These are phyloP conservation scores for Syncephalis fuscata DNA, from an alignment of 371 early-diverging fungal species.

Conservation along the genomic window DNA sequence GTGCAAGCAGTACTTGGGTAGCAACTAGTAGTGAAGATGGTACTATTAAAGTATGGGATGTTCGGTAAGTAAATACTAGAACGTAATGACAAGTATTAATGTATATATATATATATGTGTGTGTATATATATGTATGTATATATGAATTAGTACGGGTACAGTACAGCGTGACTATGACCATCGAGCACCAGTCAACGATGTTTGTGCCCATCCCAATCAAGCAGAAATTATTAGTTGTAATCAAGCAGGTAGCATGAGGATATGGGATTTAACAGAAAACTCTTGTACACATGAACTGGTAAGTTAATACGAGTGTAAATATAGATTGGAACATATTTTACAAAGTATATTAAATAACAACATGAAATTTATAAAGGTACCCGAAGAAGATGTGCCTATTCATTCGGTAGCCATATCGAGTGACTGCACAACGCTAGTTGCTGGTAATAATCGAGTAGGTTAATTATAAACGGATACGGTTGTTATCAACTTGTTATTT, in stretches of 20 bases:
- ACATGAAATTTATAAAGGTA: conserved; percentile 31
- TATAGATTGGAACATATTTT: not conserved
- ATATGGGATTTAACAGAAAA: conserved; percentile 89
- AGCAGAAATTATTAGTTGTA: conserved; percentile 85
- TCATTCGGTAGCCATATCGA: conserved; percentile 78
- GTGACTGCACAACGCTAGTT: conserved; percentile 74
- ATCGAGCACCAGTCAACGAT: conserved; percentile 81
- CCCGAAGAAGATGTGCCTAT: conserved; percentile 81
- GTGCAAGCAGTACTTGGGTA: conserved; percentile 83
- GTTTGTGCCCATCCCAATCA: conserved; percentile 91
- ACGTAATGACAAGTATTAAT: no score
- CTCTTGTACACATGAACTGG: conserved; percentile 72
- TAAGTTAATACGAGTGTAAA: conserved; percentile 9
- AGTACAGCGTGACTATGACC: conserved; percentile 69
- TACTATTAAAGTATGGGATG: conserved; percentile 84
- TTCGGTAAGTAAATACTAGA: conserved; percentile 18
- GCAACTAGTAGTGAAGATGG: conserved; percentile 89
- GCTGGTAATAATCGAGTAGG: conserved; percentile 79
- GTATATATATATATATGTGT: no score
- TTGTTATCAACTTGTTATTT: not conserved
- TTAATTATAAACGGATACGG: not conserved
- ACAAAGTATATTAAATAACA: not conserved
- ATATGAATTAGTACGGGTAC: conserved; percentile 37
- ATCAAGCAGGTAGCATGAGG: conserved; percentile 82
- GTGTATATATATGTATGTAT: not conserved